Conservation (phyloP, 345 rosid species). For the Orychophragmus violaceus region DNA sequence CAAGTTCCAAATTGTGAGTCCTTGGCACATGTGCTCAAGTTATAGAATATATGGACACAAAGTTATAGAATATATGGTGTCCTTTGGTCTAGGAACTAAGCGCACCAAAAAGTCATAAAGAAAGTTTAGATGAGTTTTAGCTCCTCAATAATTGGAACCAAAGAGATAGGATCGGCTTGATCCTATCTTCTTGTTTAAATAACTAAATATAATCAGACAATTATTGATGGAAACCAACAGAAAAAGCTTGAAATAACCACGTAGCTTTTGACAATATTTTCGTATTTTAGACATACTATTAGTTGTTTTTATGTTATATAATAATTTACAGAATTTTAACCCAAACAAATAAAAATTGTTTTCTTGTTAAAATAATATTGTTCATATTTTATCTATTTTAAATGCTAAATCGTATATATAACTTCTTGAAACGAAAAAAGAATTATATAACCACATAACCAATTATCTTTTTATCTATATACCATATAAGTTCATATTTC, state of each 20-base stretch:
- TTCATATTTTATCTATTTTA: background rate
- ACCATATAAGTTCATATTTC: background rate
- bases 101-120: conserved; percentile 9
- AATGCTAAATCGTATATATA: background rate
- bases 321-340: background rate
- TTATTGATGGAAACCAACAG: conserved; percentile 9
- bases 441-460: too few species aligned
- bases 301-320: background rate
- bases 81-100: conserved; percentile 28
- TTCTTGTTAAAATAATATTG: background rate
- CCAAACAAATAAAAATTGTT: background rate
- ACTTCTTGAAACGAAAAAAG: too few species aligned
- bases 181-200: conserved; percentile 28
- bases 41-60: background rate
- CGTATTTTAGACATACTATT: background rate
- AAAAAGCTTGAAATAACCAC: background rate
- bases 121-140: conserved; percentile 9
- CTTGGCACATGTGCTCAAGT: conserved; percentile 9
- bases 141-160: conserved; percentile 36
- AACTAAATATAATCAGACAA: conserved; percentile 16
- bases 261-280: background rate
- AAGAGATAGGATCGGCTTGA: conserved; percentile 32
- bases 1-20: background rate
- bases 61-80: conserved; percentile 1
- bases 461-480: too few species aligned